Percentiles rank a stretch among this genome's conserved stretches.
phyloP scores from a whole-genome alignment of 768 basidiomycete species.

The Phaffia australis region DNA sequence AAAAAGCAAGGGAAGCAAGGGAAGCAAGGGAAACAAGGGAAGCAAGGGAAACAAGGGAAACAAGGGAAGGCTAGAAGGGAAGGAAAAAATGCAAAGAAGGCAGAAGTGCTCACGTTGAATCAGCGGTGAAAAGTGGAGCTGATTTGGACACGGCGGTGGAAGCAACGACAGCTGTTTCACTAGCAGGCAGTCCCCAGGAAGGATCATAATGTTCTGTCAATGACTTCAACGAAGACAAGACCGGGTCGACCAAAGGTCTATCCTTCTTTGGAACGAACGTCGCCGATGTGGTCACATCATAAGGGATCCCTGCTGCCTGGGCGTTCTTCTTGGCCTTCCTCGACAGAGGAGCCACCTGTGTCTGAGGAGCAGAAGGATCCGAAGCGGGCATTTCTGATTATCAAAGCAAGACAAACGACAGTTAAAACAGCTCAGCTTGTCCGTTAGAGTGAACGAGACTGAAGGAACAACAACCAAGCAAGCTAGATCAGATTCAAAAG shows the following conservation, averaged over 20 bases:
- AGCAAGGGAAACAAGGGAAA: too few relatives aligned
- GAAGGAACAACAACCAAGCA: background rate
- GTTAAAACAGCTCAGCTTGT: background rate
- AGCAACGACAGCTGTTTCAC: conserved; percentile 15
- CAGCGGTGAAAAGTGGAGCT: conserved; percentile 18
- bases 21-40: background rate
- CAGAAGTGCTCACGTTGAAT: conserved; percentile 10
- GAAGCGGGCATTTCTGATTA: conserved; percentile 21
- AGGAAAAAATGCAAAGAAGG: background rate
- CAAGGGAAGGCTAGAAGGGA: too few relatives aligned
- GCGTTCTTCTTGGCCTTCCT: background rate
- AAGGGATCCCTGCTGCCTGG: background rate
- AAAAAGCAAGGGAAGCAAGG: background rate
- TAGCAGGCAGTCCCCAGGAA: background rate
- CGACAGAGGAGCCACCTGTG: background rate
- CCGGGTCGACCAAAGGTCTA: background rate
- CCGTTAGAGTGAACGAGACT: background rate
- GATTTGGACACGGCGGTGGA: conserved; percentile 13
- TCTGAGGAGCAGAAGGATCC: conserved; percentile 22
- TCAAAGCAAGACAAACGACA: conserved; percentile 13
- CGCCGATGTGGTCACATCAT: background rate
- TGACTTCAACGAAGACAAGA: background rate
- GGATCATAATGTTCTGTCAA: background rate
- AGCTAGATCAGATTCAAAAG: background rate
- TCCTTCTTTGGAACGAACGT: background rate